Evolutionary conservation across 768 basidiomycete species (phyloP), one percentile per base, ranked within the genome.

Genomic region (Infundibulicybe gibba): DNA sequence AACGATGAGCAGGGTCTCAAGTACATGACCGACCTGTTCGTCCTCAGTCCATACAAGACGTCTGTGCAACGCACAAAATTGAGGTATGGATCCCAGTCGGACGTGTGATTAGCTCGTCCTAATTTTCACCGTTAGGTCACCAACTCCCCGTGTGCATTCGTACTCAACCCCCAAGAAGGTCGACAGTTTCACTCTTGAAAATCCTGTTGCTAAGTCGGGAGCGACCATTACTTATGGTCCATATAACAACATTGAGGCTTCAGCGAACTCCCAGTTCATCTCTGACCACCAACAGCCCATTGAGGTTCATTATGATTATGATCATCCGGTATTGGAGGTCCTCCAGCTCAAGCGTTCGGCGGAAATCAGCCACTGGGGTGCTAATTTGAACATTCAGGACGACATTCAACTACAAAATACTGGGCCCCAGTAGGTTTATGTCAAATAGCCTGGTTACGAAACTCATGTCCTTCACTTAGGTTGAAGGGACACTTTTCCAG

Each of bases 281-380:
- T 63, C 73, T 48, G 64, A 72, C 38, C 66, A 80, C 56, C 90
- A 94, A 58, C 77, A 85, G 54, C 71, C 71, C 21, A 61, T 94
- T 52, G 67, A 68, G 11, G 71, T 97, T 2, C 93, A 95, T 61
- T 98, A 93, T 68, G 70, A 75, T 54, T 85, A 86, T 48, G 88
- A 85, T n/a, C 74, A 83, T 49, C 91, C 95, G 0, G 80, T 97
- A 37, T 61, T 94, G 17, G 83, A 91, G 53, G 70, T 97, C 43
- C 75, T 71, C 30, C 82, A 74, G 37, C 77, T 97, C 30, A 76
- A 80, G 49, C 83, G 97, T 41, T 58, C 76, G 0, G 92, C 85
- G 2, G 95, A 99, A 68, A 83, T 99, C 53, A 95, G 93, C 53
- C 95, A 98, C 61, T 98, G 95, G 97, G 94, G 95, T 31, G 81